phyloP scores from a whole-genome alignment of 768 basidiomycete genomes.

The Podaxis carcinomalis region DNA sequence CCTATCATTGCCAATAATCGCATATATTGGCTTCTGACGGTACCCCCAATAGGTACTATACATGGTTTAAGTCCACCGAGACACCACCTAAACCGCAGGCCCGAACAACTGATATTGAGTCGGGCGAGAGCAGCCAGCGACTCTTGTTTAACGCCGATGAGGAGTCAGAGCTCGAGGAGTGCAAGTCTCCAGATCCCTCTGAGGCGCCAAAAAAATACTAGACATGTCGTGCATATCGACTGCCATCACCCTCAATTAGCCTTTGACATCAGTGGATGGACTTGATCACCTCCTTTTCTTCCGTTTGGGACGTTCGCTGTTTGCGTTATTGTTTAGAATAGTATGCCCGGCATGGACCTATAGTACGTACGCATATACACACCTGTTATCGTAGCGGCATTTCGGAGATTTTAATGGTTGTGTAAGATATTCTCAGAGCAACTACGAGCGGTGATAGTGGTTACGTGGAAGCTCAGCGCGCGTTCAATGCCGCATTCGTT shows the following conservation, averaged over 20 bases:
- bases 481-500: too few relatives aligned
- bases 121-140: conserved; percentile 7
- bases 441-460: too few relatives aligned
- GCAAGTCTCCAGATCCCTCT: not conserved
- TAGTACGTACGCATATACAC: too few relatives aligned
- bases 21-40: not conserved
- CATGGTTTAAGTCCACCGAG: conserved; percentile 40
- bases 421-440: too few relatives aligned
- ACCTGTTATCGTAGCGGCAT: too few relatives aligned
- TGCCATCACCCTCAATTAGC: not conserved
- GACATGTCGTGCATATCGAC: not conserved
- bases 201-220: not conserved
- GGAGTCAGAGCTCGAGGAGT: conserved; percentile 6
- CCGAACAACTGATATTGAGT: conserved; percentile 18
- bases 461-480: too few relatives aligned
- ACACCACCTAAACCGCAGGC: conserved; percentile 12
- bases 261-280: not conserved
- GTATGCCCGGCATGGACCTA: too few relatives aligned
- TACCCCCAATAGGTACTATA: conserved; percentile 43
- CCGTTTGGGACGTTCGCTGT: too few relatives aligned
- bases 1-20: not conserved
- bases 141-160: conserved; percentile 11
- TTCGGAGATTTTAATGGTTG: too few relatives aligned
- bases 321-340: too few relatives aligned
- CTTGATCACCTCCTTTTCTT: too few relatives aligned